Base-by-base conservation (phyloP, 129 eudicot species). In the Deinandra increscens region DNA sequence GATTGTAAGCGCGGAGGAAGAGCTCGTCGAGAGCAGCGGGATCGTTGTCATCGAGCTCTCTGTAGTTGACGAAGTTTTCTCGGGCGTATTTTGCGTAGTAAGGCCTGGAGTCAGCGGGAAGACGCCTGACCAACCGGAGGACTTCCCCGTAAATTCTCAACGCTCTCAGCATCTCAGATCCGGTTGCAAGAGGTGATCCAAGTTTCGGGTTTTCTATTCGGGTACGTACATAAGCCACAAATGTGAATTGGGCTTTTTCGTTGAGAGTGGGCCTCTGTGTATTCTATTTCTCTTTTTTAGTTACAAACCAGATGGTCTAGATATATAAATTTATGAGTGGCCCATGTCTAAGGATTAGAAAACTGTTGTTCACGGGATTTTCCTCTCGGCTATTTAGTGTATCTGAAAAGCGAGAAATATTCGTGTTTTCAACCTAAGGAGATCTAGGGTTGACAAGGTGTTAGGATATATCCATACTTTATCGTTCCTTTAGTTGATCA, bases 31-130 rank as follows among this genome's bases (percentile, higher is more conserved):
- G 68, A 56, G 88, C 82, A 38, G 67, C 33, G 43, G 86, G 48
- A 36, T 91, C 97, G 10, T 77, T 64, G 31, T 78, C 56, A 37
- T 88, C 98, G 13, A 88, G 79, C 13, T 88, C 85, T 49, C 96
- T 62, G 79, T 86, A 91, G 41, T 91, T 91, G 83, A 91, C 98
- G 81, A 88, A 88, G 81, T 91, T 88, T 78, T 91, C 96, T 0
- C 98, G 89, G 48, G 89, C 91, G 78, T 86, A 91, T 77, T 88
- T 91, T 78, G 97, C 91, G 84, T 91, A 91, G 78, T 88, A 91
- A 9, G 83, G 81, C 70, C 95, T 69, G 14, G 94, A 73, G 66
- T 91, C 97, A 26, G 85, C 73, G 43, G 98, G 98, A 44, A 91
- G 95, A 48, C 85, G 91, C 58, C 95, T 78, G 34, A 88, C 96